These are phyloP conservation scores for Saitozyma podzolica DNA, from an alignment of 768 basidiomycete genomes.

Conservation along the genomic window DNA sequence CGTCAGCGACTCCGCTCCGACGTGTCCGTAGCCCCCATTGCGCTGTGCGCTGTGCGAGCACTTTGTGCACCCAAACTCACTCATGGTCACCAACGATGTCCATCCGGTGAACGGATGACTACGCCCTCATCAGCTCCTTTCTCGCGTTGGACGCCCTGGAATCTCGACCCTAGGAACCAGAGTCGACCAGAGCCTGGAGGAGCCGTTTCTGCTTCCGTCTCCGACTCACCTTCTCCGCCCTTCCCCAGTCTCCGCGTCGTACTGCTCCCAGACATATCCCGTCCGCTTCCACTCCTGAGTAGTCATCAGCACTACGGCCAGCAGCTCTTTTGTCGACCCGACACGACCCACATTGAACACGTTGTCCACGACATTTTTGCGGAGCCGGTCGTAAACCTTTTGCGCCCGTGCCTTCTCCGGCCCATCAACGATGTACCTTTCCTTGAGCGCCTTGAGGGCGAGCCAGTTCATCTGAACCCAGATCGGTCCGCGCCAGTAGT, in stretches of 20 bases:
- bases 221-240: constrained; percentile 72
- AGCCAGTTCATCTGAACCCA: constrained; percentile 99
- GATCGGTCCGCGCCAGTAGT: constrained; percentile 96
- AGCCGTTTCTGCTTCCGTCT: constrained; percentile 23
- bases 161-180: no score
- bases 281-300: constrained; percentile 75
- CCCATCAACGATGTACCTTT: constrained; percentile 82
- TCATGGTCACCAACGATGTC: constrained; percentile 85
- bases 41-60: background rate
- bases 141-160: background rate
- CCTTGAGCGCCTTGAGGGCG: constrained; percentile 73
- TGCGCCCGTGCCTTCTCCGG: constrained; percentile 74
- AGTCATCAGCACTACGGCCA: background rate
- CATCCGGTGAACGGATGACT: constrained; percentile 97
- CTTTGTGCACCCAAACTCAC: constrained; percentile 58
- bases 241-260: constrained; percentile 78
- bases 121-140: constrained; percentile 1
- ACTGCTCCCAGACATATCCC: constrained; percentile 97
- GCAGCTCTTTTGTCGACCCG: background rate
- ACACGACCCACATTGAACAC: constrained; percentile 62
- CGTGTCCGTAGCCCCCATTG: background rate
- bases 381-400: constrained; percentile 75
- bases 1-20: background rate
- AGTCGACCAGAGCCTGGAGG: no score
- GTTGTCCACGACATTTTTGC: constrained; percentile 81